These are phyloP conservation scores for Acacia melanoxylon DNA, from an alignment of 306 rosid species.

Conservation along the genomic window DNA sequence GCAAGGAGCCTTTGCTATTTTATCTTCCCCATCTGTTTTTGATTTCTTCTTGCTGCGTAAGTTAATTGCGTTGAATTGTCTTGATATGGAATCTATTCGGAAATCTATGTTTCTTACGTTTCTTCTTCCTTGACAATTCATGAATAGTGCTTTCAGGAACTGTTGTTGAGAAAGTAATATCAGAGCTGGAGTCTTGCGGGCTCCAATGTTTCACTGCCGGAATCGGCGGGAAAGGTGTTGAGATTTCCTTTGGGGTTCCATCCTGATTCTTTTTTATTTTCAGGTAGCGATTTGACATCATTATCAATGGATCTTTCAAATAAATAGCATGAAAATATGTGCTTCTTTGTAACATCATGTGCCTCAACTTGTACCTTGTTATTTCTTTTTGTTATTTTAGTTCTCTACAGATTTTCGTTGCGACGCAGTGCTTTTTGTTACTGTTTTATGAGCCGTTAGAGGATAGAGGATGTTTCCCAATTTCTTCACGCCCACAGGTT, in stretches of 20 bases:
- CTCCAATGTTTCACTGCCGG: slow-evolving; percentile 82
- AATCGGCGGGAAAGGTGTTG: slow-evolving; percentile 80
- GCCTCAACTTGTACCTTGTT: neutral
- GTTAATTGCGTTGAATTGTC: slow-evolving; percentile 10
- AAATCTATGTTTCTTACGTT: slow-evolving; percentile 9
- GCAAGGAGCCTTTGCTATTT: no score
- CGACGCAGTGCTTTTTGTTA: neutral
- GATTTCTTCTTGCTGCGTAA: neutral
- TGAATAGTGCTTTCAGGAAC: slow-evolving; percentile 78
- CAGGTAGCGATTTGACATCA: slow-evolving; percentile 15
- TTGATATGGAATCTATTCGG: neutral
- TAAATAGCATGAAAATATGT: slow-evolving; percentile 30
- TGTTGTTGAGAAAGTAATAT: slow-evolving; percentile 64
- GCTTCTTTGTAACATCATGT: slow-evolving; percentile 12
- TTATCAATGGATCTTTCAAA: slow-evolving; percentile 24
- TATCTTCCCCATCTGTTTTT: neutral
- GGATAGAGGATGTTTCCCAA: neutral
- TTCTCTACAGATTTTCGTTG: neutral
- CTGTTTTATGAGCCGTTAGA: neutral
- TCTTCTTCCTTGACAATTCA: slow-evolving; percentile 51
- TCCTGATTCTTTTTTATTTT: slow-evolving; percentile 44
- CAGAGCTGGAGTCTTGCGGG: slow-evolving; percentile 83
- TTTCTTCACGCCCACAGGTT: neutral
- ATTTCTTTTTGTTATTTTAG: neutral
- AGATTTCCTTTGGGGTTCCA: slow-evolving; percentile 57